Evolutionary conservation across 345 rosid species (phyloP).

Genomic region (Melaleuca alternifolia): DNA sequence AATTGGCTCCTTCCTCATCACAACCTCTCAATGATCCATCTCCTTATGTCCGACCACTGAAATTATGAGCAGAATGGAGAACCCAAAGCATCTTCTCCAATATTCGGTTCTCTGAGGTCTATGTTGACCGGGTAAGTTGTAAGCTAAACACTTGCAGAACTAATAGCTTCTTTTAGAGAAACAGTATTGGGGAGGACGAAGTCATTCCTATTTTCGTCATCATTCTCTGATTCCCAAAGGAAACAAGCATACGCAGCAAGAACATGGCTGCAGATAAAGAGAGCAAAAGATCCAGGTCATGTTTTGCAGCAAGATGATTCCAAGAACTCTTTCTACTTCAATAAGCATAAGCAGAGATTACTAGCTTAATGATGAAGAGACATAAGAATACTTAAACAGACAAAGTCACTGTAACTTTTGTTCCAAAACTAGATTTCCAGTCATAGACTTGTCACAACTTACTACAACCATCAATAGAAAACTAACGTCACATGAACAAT

Average conservation of each 20-base stretch:
- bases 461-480: background rate
- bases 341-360: background rate
- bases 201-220: background rate
- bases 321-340: background rate
- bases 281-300: background rate
- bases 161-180: background rate
- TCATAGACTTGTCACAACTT: background rate
- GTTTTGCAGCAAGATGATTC: background rate
- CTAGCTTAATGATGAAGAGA: background rate
- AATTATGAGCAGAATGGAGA: background rate
- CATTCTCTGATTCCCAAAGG: conserved; percentile 59
- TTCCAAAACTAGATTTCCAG: background rate
- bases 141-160: conserved; percentile 1
- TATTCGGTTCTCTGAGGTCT: background rate
- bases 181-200: background rate
- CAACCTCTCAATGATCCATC: background rate
- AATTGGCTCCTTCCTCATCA: background rate
- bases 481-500: background rate
- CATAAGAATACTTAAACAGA: background rate
- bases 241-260: conserved; percentile 76
- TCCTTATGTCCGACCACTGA: background rate
- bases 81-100: background rate
- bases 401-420: background rate
- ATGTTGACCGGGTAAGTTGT: background rate
- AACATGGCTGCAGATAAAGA: conserved; percentile 36